These are phyloP conservation scores for Phytophthora brassicae DNA, from an alignment of 352 stramenopile species.

Conservation along the genomic window DNA sequence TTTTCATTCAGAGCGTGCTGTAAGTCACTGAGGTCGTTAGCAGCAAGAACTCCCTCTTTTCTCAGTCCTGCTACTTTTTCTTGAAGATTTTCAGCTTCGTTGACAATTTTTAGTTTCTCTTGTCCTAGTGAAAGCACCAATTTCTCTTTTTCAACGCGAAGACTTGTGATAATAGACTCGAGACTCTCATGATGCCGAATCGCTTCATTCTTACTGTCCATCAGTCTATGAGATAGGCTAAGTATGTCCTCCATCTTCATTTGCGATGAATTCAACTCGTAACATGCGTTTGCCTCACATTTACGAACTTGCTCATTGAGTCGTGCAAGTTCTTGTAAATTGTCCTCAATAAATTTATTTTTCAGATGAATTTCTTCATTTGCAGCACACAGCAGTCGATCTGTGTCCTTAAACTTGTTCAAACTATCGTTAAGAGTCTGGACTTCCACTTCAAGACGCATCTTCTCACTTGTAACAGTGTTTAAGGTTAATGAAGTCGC, in stretches of 20 bases:
- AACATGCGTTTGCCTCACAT: conserved; percentile 10
- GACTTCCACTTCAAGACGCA: conserved; percentile 17
- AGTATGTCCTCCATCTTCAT: conserved; percentile 21
- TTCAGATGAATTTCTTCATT: conserved; percentile 20
- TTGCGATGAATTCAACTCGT: conserved; percentile 7
- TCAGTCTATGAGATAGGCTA: conserved; percentile 3
- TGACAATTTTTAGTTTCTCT: conserved; percentile 27
- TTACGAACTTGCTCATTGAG: conserved; percentile 6
- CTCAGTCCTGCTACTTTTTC: conserved; percentile 26
- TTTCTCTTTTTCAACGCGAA: conserved; percentile 26
- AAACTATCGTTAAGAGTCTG: conserved; percentile 9
- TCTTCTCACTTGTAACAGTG: conserved; percentile 19
- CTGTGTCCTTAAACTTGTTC: conserved; percentile 12
- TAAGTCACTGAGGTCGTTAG: conserved; percentile 19
- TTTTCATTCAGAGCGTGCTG: conserved; percentile 28
- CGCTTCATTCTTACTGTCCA: conserved; percentile 7
- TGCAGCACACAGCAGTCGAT: conserved; percentile 15
- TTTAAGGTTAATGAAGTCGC: conserved; percentile 15
- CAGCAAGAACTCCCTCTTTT: conserved; percentile 17
- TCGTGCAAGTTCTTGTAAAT: conserved; percentile 8
- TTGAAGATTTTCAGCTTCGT: conserved; percentile 23
- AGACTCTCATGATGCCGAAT: conserved; percentile 1
- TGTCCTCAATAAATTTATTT: conserved; percentile 15
- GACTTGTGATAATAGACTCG: conserved; percentile 4
- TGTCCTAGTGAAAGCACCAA: conserved; percentile 22